Evolutionary conservation across 345 rosid species (phyloP).

Genomic region (Noccaea bulbosa): DNA sequence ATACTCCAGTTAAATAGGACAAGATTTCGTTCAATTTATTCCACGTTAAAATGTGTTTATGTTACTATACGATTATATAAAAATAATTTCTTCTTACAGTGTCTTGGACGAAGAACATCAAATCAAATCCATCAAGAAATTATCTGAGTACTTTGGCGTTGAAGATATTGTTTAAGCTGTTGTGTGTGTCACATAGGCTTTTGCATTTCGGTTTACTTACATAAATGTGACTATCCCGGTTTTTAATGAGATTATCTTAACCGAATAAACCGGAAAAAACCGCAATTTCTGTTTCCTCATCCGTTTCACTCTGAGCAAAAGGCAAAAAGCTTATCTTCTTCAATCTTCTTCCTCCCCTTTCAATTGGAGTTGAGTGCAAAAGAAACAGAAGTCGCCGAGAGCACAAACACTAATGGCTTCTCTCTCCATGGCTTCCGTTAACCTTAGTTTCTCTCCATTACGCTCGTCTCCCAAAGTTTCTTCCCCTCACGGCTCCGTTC

Average conservation of each 20-base stretch:
- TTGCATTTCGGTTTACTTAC: neutral
- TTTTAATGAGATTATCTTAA: constrained; percentile 11
- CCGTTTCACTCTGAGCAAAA: constrained; percentile 19
- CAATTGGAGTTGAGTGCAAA: constrained; percentile 16
- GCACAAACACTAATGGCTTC: constrained; percentile 64
- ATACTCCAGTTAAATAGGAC: too few relatives aligned
- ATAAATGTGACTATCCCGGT: neutral
- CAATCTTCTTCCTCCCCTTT: neutral
- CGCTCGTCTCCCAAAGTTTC: constrained; percentile 39
- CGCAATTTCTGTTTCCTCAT: constrained; percentile 1
- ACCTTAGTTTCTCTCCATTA: constrained; percentile 41
- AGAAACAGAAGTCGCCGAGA: constrained; percentile 28
- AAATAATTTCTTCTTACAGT: neutral
- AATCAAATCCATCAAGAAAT: neutral
- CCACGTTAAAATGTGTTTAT: too few relatives aligned
- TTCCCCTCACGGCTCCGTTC: constrained; percentile 46
- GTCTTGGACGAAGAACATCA: neutral
- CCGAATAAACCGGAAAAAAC: constrained; percentile 31
- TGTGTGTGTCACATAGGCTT: neutral
- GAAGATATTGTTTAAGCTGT: too few relatives aligned
- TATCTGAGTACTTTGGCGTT: neutral
- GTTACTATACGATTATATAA: too few relatives aligned
- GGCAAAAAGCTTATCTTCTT: constrained; percentile 36
- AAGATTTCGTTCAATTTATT: too few relatives aligned
- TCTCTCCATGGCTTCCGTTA: constrained; percentile 50